A percentile compares a stretch with the other conserved stretches of the same genome.
Conservation (phyloP, 1,139 yeast genomes). For the Candida anutae region DNA sequence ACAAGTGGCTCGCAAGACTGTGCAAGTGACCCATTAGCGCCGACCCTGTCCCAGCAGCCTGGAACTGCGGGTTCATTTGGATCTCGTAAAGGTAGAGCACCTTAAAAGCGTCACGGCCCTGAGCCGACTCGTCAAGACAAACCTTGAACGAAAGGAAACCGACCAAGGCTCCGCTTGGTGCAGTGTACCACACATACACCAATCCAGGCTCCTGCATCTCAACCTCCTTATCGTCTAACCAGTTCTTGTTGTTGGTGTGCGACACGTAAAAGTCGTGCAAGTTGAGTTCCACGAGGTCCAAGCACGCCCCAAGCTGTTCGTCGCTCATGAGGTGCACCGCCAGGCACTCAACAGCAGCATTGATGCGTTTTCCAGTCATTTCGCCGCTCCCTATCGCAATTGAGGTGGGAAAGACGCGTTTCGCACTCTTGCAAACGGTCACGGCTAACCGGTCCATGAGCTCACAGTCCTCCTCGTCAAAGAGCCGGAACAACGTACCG, state of each 20-base stretch:
- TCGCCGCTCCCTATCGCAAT: no score
- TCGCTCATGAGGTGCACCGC: slow-evolving; percentile 8
- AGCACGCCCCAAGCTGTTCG: slow-evolving; percentile 6
- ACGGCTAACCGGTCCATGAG: slow-evolving; percentile 13
- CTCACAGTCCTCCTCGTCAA: slow-evolving; percentile 16
- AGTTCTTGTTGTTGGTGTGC: slow-evolving; percentile 26
- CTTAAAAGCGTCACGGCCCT: no score
- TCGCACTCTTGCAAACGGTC: slow-evolving; percentile 8
- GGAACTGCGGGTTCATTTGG: slow-evolving; percentile 29
- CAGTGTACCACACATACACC: slow-evolving; percentile 25
- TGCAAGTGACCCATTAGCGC: slow-evolving; percentile 25
- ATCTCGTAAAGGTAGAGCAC: slow-evolving; percentile 49
- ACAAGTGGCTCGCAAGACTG: slow-evolving; percentile 7
- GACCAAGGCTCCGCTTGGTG: slow-evolving; percentile 13
- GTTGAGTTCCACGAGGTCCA: slow-evolving; percentile 22
- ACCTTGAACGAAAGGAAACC: slow-evolving; percentile 39
- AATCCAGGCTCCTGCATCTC: slow-evolving; percentile 44
- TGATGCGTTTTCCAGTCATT: no score
- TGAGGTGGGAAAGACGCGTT: no score
- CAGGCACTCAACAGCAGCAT: no score
- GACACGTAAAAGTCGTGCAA: slow-evolving; percentile 22
- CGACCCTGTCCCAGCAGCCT: slow-evolving; percentile 27
- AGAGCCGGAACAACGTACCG: slow-evolving; percentile 1
- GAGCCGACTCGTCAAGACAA: slow-evolving; percentile 18
- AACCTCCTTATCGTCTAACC: slow-evolving; percentile 34